Base-by-base conservation (phyloP, 208 protist species). In the Crithidia expoeki region DNA sequence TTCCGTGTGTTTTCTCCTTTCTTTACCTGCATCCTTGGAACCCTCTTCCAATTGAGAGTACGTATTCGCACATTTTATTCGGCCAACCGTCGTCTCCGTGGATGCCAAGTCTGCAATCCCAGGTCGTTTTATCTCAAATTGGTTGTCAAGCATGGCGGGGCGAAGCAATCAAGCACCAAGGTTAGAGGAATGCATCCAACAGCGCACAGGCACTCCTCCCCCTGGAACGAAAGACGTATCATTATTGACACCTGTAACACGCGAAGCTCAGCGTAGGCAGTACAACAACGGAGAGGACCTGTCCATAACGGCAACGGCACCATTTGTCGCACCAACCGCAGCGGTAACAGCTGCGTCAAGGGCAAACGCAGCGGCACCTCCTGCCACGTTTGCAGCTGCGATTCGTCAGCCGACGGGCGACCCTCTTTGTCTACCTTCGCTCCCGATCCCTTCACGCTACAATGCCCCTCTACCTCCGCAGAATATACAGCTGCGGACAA, bases 281-380 rank as follows among this genome's bases (percentile, higher is more conserved):
- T 40, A 65, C 44, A 38, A 19, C 59, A 52, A 44, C 30, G 42
- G 33, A 5, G 58, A 65, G 42, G 59, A 65, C 46, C 30, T 65
- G 28, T 10, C 27, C 36, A 63, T 51, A 21, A 56, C 51, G 28
- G 51, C 9, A 17, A n/a, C n/a, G n/a, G n/a, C n/a, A n/a, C n/a
- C n/a, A n/a, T n/a, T n/a, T n/a, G n/a, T n/a, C n/a, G 28, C 28
- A 21, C 3, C 51, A 12, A 36, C 51, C 9, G 28, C 51, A 32
- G 51, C 10, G 12, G 28, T 16, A 1, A 23, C 28, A 36, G 47
- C 14, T 3, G 4, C 4, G 16, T 21, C 42, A 3, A 23, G 28
- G 4, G 17, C 47, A 28, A 23, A n/a, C 6, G 32, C 14, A 32
- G 25, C 36, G 21, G n/a, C 56, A 30, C 21, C 56, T 2, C 38